Percentiles rank a stretch among this genome's conserved stretches.
Conservation (phyloP, 306 rosid species). For the Rosa rugosa region DNA sequence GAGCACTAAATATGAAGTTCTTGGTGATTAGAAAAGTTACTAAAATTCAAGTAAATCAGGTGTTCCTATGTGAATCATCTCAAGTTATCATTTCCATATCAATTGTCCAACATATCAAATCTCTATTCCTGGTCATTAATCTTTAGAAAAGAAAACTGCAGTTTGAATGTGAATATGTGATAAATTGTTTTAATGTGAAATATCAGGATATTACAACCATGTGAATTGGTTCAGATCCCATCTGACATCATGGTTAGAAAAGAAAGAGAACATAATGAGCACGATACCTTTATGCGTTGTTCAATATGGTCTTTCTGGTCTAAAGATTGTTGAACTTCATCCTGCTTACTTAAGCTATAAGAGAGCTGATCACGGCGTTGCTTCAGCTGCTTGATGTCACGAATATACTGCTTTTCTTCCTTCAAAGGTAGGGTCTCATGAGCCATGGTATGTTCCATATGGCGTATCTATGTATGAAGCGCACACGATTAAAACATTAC, state of each 20-base stretch:
- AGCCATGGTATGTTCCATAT: slow-evolving; percentile 67
- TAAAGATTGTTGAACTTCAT: slow-evolving; percentile 51
- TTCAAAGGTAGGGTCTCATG: slow-evolving; percentile 80
- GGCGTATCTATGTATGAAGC: slow-evolving; percentile 52
- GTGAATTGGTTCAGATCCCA: not conserved
- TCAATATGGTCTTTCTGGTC: slow-evolving; percentile 61
- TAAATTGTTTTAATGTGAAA: not conserved
- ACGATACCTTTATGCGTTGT: slow-evolving; percentile 56
- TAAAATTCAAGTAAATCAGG: not conserved
- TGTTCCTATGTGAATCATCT: not conserved
- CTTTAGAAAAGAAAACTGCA: not conserved
- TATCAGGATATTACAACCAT: not conserved
- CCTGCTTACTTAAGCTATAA: slow-evolving; percentile 53
- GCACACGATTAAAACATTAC: slow-evolving; percentile 22
- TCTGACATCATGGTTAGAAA: not conserved
- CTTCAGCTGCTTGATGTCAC: slow-evolving; percentile 73
- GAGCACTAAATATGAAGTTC: not conserved
- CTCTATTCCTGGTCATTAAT: not conserved
- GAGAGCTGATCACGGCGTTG: slow-evolving; percentile 71
- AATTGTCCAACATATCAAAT: not conserved
- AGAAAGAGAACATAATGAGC: slow-evolving; percentile 10
- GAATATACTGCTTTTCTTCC: slow-evolving; percentile 76
- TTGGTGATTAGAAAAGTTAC: not conserved
- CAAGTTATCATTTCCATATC: not conserved
- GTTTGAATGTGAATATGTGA: not conserved